Conservation (phyloP, 805 yeast genomes). For the Candida yuanshanica region DNA sequence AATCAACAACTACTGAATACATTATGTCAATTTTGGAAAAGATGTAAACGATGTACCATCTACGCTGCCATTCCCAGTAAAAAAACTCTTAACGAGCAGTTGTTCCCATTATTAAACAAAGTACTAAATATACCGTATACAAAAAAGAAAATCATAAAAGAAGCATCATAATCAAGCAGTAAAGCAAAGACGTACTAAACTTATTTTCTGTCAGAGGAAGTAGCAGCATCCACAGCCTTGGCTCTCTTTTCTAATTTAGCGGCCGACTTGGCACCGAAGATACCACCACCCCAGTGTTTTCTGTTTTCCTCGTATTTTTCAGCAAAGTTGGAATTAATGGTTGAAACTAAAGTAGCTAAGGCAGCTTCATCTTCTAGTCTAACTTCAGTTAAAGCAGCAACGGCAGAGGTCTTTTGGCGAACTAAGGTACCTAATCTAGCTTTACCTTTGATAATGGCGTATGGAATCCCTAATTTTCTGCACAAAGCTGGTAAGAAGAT, state of each 20-base stretch:
- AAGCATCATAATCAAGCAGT: background rate
- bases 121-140: background rate
- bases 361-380: constrained; percentile 91
- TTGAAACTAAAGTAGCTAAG: constrained; percentile 86
- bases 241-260: constrained; percentile 52
- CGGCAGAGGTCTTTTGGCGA: constrained; percentile 96
- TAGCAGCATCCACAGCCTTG: constrained; percentile 11
- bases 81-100: background rate
- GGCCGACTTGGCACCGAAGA: constrained; percentile 91
- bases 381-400: constrained; percentile 96
- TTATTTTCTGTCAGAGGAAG: constrained; percentile 11
- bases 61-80: background rate
- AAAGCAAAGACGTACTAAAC: background rate
- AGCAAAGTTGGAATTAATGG: constrained; percentile 88
- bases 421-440: constrained; percentile 97
- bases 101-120: too few species aligned
- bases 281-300: constrained; percentile 99
- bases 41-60: too few species aligned
- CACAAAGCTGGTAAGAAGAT: constrained; percentile 97
- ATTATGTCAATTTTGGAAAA: too few species aligned
- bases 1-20: too few species aligned
- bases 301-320: constrained; percentile 94
- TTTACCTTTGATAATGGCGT: constrained; percentile 97
- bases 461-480: constrained; percentile 99
- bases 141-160: background rate